Conservation (phyloP, 331 rosid species). For the Rhamnella rubrinervis region DNA sequence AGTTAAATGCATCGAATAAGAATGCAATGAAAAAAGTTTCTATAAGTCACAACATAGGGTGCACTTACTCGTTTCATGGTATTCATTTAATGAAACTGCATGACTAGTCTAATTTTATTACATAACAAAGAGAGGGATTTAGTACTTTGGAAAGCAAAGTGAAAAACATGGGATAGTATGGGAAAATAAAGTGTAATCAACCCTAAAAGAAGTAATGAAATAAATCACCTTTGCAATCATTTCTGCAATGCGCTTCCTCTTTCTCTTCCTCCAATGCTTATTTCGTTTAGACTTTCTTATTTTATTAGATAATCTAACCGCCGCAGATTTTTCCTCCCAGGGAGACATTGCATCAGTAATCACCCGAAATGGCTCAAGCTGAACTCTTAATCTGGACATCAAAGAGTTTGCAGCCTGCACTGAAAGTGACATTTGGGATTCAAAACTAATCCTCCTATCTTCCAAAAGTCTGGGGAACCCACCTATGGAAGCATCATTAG, state of each 20-base stretch:
- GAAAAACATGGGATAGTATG: no score
- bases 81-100: no score
- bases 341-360: slow-evolving; percentile 52
- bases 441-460: slow-evolving; percentile 48
- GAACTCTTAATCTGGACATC: slow-evolving; percentile 59
- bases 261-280: slow-evolving; percentile 73
- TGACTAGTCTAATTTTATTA: no score
- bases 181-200: no score
- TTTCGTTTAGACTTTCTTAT: slow-evolving; percentile 56
- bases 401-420: slow-evolving; percentile 60
- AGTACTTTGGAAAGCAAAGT: no score
- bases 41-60: no score
- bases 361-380: slow-evolving; percentile 65
- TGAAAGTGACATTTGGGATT: slow-evolving; percentile 56
- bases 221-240: slow-evolving; percentile 54
- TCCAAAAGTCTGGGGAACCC: slow-evolving; percentile 37
- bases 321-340: slow-evolving; percentile 78
- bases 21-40: no score
- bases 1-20: no score
- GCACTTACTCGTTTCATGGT: no score
- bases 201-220: slow-evolving; percentile 2
- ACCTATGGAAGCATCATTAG: slow-evolving; percentile 26
- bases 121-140: no score
- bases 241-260: slow-evolving; percentile 67
- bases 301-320: slow-evolving; percentile 44